phyloP scores from a whole-genome alignment of 140 eudicot species.

The Eryngium alpinum region DNA sequence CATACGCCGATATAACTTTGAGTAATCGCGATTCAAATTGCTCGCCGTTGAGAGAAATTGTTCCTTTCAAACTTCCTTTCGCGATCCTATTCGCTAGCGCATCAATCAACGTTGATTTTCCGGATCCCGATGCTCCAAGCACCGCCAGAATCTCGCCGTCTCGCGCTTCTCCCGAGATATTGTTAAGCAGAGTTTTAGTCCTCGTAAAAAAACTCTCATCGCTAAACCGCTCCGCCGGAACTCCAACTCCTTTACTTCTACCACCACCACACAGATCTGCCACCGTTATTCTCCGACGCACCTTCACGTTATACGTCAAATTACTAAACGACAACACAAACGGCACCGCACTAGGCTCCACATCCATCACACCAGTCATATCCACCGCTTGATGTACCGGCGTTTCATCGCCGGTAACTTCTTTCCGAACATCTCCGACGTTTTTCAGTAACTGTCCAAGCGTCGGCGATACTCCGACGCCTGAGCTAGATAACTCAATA shows the following conservation, averaged over 20 bases:
- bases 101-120: constrained; percentile 35
- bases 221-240: constrained; percentile 1
- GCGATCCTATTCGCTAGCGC: constrained; percentile 35
- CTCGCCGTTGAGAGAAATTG: constrained; percentile 29
- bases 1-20: constrained; percentile 38
- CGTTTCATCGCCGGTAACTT: constrained; percentile 19
- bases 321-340: constrained; percentile 42
- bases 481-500: constrained; percentile 1
- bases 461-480: constrained; percentile 23
- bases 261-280: constrained; percentile 21
- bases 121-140: constrained; percentile 36
- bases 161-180: constrained; percentile 35
- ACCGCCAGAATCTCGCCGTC: constrained; percentile 38
- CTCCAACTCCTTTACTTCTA: background rate
- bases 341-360: constrained; percentile 36
- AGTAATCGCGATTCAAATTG: constrained; percentile 22
- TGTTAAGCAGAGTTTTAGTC: constrained; percentile 20
- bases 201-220: background rate
- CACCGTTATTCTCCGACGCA: constrained; percentile 26
- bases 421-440: constrained; percentile 34
- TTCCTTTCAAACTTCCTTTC: constrained; percentile 32
- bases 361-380: constrained; percentile 23
- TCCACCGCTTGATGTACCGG: constrained; percentile 35
- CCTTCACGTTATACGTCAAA: constrained; percentile 51
- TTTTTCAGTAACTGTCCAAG: constrained; percentile 31